Evolutionary conservation across 495 filamentous ascomycete species (phyloP), one percentile per base, ranked within the genome.

Genomic region (Aspergillus haitiensis): DNA sequence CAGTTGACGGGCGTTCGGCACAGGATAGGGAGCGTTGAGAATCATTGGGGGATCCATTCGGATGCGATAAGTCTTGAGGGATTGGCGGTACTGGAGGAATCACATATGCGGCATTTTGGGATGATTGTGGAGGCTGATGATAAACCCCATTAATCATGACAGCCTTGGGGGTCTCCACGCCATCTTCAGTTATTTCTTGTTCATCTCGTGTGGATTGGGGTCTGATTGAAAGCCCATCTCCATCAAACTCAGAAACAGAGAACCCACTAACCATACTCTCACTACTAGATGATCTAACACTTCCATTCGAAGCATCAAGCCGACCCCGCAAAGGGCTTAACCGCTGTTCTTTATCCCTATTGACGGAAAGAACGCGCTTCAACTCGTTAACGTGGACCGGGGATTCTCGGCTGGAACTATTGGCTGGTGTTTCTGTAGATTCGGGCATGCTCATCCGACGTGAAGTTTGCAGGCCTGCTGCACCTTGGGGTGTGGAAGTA

Each of bases 341-440:
- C n/a, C 67, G 68, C n/a, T 72, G 71, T n/a, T 50, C 40, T 7
- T 71, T 64, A 7, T 66, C 64, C 9, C 70, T 73, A 61, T 65
- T 72, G 31, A 76, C 85, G 3, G 84, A 85, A 13, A 90, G 80
- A 21, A 87, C 88, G 50, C 85, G 83, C 70, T 92, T 93, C 59
- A 97, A 78, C 64, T 96, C 91, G 56, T 92, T 91, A n/a, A 96
- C 86, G 37, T 88, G 87, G n/a, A 92, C 84, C 10, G 91, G 84
- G 15, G 83, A 86, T 32, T 82, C 86, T 58, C 84, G 72, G 67
- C 76, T 84, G 33, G 86, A 86, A 50, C 79, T 79, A 61, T 78
- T 82, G 33, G 76, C 73, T 15, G 78, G 78, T 15, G 81, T 76
- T 32, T 75, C 78, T 0, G 87, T 85, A 3, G 66, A 71, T 27